Base-by-base conservation (phyloP, 768 basidiomycete genomes). In the Lactarius sanguifluus region DNA sequence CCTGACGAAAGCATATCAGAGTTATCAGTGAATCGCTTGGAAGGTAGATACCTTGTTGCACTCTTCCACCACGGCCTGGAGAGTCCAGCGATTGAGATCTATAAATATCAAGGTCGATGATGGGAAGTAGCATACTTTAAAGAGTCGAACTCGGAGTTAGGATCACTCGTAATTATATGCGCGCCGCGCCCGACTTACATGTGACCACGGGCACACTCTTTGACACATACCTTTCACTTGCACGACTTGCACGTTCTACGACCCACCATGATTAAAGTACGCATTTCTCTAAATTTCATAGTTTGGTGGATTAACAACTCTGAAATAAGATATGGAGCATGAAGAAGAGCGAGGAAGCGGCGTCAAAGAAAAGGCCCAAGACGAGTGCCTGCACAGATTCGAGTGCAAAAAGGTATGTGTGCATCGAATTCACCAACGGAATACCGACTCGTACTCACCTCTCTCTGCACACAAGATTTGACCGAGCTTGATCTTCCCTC, bases 321-420 rank as follows among this genome's bases (percentile, higher is more conserved):
- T 8, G 41, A 23, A 32, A 18, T 38, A 70, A 99, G 97, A 98
- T 99, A 74, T 98, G 97, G 91, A 93, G 89, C 71, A 94, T 99
- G 91, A 98, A 98, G 88, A 98, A 98, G 89, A 92, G 90, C 73
- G 94, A 98, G 82, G 94, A 98, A 74, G 92, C 92, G 64, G 94
- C 95, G 62, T 89, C 93, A 7, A 98, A 94, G 91, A 96, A 88
- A 87, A 93, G 91, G 83, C 97, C 97, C 54, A 98, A 96, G 86
- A 97, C 94, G 55, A 94, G 92, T 74, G 96, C 97, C 97, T 18
- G 97, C 97, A 34, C 96, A 98, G 79, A 92, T 99, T 76, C 86
- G 97, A 64, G 96, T 99, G n/a, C 97, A 99, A 84, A 99, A 98
- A 83, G 97, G 97, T 94, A 67, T 65, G 97, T 94, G 67, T 65